A percentile compares a stretch with the other conserved stretches of the same genome.
Evolutionary conservation across 768 basidiomycete genomes (phyloP).

Genomic region (Amanita molliuscula): DNA sequence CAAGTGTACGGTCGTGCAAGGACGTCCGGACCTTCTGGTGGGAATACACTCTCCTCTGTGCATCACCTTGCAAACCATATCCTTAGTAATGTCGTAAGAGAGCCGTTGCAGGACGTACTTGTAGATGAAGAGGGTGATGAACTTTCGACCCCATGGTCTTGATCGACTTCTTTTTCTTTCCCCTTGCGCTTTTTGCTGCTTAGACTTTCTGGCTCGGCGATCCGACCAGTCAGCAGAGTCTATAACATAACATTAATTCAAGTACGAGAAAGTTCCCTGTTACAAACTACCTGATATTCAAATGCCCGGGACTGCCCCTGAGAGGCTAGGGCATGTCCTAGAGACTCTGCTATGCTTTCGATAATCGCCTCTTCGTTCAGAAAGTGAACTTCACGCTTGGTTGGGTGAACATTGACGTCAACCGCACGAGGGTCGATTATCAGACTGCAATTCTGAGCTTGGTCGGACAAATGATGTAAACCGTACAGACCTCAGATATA

Average conservation of each 20-base stretch:
- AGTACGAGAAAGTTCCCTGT: neutral
- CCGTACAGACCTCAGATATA: constrained; percentile 77
- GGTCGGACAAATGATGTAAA: neutral
- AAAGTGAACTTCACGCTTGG: constrained; percentile 94
- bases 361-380: constrained; percentile 84
- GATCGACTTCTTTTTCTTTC: constrained; percentile 22
- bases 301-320: constrained; percentile 60
- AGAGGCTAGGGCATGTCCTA: constrained; percentile 55
- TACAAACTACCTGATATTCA: constrained; percentile 52
- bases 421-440: constrained; percentile 79
- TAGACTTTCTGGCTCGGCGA: constrained; percentile 20
- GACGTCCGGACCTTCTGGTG: constrained; percentile 93
- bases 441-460: constrained; percentile 34
- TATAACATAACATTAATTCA: constrained; percentile 13
- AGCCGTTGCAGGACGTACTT: neutral
- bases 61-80: constrained; percentile 9
- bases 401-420: constrained; percentile 97
- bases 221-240: constrained; percentile 53
- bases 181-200: constrained; percentile 28
- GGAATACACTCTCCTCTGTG: constrained; percentile 48
- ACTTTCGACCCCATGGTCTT: constrained; percentile 16
- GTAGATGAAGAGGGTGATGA: constrained; percentile 11
- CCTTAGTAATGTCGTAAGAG: neutral
- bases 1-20: constrained; percentile 77
- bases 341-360: constrained; percentile 59